A percentile compares a stretch with the other conserved stretches of the same genome.
These are phyloP conservation scores for Phytophthora pisi DNA, from an alignment of 352 stramenopile species.

Conservation along the genomic window DNA sequence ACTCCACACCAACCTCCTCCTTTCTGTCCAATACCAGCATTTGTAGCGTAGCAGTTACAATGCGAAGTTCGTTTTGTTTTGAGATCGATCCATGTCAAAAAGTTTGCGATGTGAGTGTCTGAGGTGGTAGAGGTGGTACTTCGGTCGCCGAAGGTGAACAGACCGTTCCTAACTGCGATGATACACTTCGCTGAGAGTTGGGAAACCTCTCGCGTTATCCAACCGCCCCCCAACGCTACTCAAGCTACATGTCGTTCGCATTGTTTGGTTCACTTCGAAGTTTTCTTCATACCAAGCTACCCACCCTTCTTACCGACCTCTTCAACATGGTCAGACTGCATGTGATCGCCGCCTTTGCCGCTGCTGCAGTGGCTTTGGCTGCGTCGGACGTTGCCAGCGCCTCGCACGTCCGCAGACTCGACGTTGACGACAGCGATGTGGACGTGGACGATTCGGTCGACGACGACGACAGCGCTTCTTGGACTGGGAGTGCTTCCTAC, in stretches of 20 bases:
- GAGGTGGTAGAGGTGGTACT: too few species aligned
- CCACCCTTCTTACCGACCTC: not conserved
- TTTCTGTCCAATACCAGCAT: not conserved
- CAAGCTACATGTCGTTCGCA: not conserved
- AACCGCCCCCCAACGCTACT: slow-evolving; percentile 1
- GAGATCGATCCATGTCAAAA: not conserved
- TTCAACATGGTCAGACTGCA: slow-evolving; percentile 14
- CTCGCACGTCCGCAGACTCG: slow-evolving; percentile 17
- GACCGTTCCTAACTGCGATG: slow-evolving; percentile 16
- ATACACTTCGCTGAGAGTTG: slow-evolving; percentile 2
- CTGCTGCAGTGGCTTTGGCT: slow-evolving; percentile 7
- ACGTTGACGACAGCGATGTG: slow-evolving; percentile 9
- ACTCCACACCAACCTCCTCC: slow-evolving; percentile 42
- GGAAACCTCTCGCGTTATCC: slow-evolving; percentile 6
- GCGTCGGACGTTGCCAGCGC: slow-evolving; percentile 3
- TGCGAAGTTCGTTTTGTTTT: not conserved
- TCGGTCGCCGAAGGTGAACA: slow-evolving; percentile 1
- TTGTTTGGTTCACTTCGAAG: slow-evolving; percentile 16
- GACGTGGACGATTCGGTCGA: not conserved
- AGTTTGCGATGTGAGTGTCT: not conserved
- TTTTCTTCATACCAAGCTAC: slow-evolving; percentile 10
- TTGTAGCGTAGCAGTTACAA: not conserved
- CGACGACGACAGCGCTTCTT: slow-evolving; percentile 12
- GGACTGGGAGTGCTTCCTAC: not conserved
- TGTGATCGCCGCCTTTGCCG: slow-evolving; percentile 5